Conservation (phyloP, 139 green algal genomes). For the Mychonastes homosphaera region DNA sequence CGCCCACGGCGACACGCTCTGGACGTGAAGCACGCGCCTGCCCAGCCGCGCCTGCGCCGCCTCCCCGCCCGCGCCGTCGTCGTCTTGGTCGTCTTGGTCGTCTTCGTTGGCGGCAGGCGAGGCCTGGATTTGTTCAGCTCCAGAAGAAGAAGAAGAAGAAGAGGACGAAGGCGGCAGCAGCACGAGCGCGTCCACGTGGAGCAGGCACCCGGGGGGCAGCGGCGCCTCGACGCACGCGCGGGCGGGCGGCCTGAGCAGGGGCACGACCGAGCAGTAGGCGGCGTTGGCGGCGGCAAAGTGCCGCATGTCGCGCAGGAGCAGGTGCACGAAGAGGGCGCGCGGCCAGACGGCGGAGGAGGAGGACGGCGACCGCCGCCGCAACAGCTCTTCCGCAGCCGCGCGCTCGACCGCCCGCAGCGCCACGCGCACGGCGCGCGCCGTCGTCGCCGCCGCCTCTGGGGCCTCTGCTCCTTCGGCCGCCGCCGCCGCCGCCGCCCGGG, state of each 20-base stretch:
- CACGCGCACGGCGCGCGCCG: too few relatives aligned
- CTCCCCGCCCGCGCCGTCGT: not conserved
- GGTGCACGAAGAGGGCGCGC: slow-evolving; percentile 76
- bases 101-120: too few relatives aligned
- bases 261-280: slow-evolving; percentile 67
- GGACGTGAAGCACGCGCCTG: slow-evolving; percentile 79
- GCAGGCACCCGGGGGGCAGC: slow-evolving; percentile 27
- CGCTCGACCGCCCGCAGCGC: too few relatives aligned
- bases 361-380: too few relatives aligned
- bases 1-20: slow-evolving; percentile 91
- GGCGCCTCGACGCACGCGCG: slow-evolving; percentile 71
- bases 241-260: slow-evolving; percentile 56
- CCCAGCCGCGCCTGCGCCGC: not conserved
- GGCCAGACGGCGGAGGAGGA: too few relatives aligned
- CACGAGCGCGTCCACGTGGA: slow-evolving; percentile 43
- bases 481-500: too few relatives aligned
- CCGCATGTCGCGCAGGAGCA: slow-evolving; percentile 80
- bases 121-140: too few relatives aligned
- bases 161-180: slow-evolving; percentile 5
- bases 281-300: slow-evolving; percentile 78
- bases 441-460: too few relatives aligned
- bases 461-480: too few relatives aligned
- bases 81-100: not conserved
- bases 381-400: too few relatives aligned
- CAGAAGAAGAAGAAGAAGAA: too few relatives aligned